These are phyloP conservation scores for Pholiota molesta DNA, from an alignment of 768 basidiomycete genomes.

Conservation along the genomic window DNA sequence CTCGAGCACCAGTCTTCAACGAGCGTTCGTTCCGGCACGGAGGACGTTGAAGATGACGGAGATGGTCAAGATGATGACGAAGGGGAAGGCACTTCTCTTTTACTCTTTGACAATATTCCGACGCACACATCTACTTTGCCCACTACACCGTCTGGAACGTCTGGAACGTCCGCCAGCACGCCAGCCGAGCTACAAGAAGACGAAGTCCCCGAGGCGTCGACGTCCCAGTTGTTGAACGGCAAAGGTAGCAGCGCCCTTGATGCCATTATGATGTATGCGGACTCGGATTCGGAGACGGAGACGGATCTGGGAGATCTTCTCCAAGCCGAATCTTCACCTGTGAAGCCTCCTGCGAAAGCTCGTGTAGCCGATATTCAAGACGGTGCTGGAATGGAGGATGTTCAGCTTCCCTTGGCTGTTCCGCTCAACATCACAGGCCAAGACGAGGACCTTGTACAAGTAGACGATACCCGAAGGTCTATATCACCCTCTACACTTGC, in stretches of 20 bases:
- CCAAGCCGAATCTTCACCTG: background rate
- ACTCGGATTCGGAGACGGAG: conserved; percentile 11
- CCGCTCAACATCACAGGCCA: background rate
- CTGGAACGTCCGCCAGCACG: conserved; percentile 13
- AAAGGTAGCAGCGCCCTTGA: conserved; percentile 1
- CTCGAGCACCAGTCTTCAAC: conserved; percentile 18
- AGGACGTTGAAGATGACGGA: background rate
- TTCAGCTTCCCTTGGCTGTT: background rate
- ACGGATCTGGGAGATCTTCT: background rate
- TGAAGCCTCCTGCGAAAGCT: background rate
- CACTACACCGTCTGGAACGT: conserved; percentile 11
- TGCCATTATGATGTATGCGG: conserved; percentile 2
- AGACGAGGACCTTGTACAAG: background rate
- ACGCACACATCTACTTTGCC: background rate
- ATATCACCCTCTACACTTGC: background rate
- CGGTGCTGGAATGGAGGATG: background rate
- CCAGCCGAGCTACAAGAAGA: background rate
- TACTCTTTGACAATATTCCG: conserved; percentile 11
- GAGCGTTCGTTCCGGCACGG: conserved; percentile 1
- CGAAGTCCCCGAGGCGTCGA: conserved; percentile 9
- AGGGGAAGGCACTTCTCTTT: conserved; percentile 13
- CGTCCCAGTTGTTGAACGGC: conserved; percentile 3
- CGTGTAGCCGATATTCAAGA: background rate
- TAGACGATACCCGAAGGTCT: background rate
- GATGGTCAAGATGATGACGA: conserved; percentile 21